Percentiles rank a stretch among this genome's conserved stretches.
These are phyloP conservation scores for Ramaria sp. DNA, from an alignment of 768 basidiomycete genomes.

Conservation along the genomic window DNA sequence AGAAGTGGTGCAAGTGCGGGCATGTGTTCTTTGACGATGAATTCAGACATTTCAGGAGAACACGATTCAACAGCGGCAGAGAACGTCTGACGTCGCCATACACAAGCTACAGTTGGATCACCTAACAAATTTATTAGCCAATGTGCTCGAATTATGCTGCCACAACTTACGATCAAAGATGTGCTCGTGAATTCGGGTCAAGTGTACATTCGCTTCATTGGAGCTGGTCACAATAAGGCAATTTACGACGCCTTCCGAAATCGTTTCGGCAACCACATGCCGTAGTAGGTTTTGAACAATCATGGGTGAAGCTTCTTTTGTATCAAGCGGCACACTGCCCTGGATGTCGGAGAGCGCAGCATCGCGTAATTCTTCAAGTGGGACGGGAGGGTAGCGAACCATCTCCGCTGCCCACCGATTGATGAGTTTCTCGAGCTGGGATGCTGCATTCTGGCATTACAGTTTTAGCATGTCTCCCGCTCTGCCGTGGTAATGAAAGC, in stretches of 20 bases:
- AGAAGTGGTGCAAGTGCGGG: slow-evolving; percentile 52
- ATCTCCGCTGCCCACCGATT: slow-evolving; percentile 83
- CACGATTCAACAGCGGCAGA: slow-evolving; percentile 74
- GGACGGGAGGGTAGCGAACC: slow-evolving; percentile 44
- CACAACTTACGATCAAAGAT: slow-evolving; percentile 62
- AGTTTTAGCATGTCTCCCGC: slow-evolving; percentile 9
- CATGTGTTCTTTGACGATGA: slow-evolving; percentile 62
- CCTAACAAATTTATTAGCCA: slow-evolving; percentile 30
- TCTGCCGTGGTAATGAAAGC: not conserved
- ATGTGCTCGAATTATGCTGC: not conserved
- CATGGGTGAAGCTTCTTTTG: slow-evolving; percentile 38
- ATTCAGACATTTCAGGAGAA: slow-evolving; percentile 56
- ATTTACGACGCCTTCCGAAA: slow-evolving; percentile 70
- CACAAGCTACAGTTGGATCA: slow-evolving; percentile 78
- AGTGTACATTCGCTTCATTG: slow-evolving; percentile 70
- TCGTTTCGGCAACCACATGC: slow-evolving; percentile 66
- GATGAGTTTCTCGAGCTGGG: slow-evolving; percentile 69
- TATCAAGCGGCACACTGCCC: slow-evolving; percentile 34
- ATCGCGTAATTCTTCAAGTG: slow-evolving; percentile 40
- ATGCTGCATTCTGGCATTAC: slow-evolving; percentile 58
- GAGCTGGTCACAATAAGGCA: slow-evolving; percentile 82
- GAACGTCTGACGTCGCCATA: slow-evolving; percentile 87
- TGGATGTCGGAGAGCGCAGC: slow-evolving; percentile 52
- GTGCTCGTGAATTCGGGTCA: slow-evolving; percentile 82
- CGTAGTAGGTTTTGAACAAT: slow-evolving; percentile 71